Percentiles rank a stretch among this genome's conserved stretches.
These are phyloP conservation scores for Byssoonygena ceratinophila DNA, from an alignment of 2,329 filamentous ascomycete species.

Conservation along the genomic window DNA sequence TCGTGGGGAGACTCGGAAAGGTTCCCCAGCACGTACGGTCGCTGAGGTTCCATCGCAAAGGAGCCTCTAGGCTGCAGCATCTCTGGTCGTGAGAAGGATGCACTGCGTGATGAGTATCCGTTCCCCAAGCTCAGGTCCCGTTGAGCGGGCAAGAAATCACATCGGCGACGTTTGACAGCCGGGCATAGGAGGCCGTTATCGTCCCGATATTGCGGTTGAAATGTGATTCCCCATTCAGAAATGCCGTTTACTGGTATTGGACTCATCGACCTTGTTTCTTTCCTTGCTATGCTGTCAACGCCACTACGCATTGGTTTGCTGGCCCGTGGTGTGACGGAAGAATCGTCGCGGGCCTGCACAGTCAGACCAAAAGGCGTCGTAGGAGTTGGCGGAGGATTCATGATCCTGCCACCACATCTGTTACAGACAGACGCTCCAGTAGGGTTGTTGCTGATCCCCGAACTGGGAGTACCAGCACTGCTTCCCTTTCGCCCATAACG, in stretches of 20 bases:
- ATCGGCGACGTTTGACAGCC: conserved; percentile 54
- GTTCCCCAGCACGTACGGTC: conserved; percentile 28
- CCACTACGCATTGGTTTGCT: conserved; percentile 22
- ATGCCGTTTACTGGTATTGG: conserved; percentile 22
- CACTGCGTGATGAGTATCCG: conserved; percentile 30
- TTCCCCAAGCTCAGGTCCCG: conserved; percentile 30
- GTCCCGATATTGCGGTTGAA: conserved; percentile 24
- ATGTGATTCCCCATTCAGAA: conserved; percentile 18
- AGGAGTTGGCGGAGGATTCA: conserved; percentile 37
- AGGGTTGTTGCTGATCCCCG: conserved; percentile 30
- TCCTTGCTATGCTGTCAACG: conserved; percentile 19
- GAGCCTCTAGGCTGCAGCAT: conserved; percentile 25
- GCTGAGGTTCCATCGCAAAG: conserved; percentile 45
- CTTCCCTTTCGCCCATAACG: conserved; percentile 49
- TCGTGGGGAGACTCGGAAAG: conserved; percentile 34
- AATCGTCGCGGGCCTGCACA: conserved; percentile 18
- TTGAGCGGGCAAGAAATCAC: conserved; percentile 39
- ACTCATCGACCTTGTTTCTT: conserved; percentile 20
- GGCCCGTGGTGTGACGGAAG: conserved; percentile 23
- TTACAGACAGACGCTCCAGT: conserved; percentile 31
- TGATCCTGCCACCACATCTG: conserved; percentile 39
- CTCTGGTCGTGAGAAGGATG: conserved; percentile 38
- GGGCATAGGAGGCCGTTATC: conserved; percentile 37
- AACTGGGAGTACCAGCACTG: conserved; percentile 26
- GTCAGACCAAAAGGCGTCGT: conserved; percentile 34